These are phyloP conservation scores for Hemileccinum rubropunctum DNA, from an alignment of 768 basidiomycete genomes.

Conservation along the genomic window DNA sequence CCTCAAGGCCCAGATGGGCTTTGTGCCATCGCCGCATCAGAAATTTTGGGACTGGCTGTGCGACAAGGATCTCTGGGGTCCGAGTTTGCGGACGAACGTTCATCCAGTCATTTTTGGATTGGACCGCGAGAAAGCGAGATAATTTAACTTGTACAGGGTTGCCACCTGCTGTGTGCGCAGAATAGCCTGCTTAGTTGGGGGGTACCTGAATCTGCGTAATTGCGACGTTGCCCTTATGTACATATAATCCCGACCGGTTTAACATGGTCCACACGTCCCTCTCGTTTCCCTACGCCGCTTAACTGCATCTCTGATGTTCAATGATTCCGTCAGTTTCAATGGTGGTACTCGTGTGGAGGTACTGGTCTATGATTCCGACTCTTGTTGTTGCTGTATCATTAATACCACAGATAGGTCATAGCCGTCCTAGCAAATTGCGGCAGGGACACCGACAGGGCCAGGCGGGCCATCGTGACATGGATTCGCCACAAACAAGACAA, in stretches of 20 bases:
- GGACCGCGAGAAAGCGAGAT: slow-evolving; percentile 3
- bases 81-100: slow-evolving; percentile 12
- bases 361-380: neutral
- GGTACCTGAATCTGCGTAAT: slow-evolving; percentile 16
- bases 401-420: slow-evolving; percentile 24
- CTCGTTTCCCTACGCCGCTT: neutral
- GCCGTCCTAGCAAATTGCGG: slow-evolving; percentile 34
- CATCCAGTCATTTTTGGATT: slow-evolving; percentile 3
- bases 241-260: slow-evolving; percentile 10
- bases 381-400: neutral
- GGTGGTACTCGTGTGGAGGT: slow-evolving; percentile 32
- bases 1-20: too few relatives aligned
- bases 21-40: too few relatives aligned
- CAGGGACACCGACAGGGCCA: slow-evolving; percentile 25
- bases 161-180: slow-evolving; percentile 14
- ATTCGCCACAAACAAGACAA: slow-evolving; percentile 30
- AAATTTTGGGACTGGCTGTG: neutral
- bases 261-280: neutral
- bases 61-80: slow-evolving; percentile 5
- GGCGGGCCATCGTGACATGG: slow-evolving; percentile 28
- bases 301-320: slow-evolving; percentile 16
- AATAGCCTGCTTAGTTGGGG: neutral
- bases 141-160: slow-evolving; percentile 5
- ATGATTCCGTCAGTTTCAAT: slow-evolving; percentile 25
- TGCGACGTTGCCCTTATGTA: slow-evolving; percentile 10